These are phyloP conservation scores for Elongisporangium anandrum DNA, from an alignment of 352 stramenopile species.

Conservation along the genomic window DNA sequence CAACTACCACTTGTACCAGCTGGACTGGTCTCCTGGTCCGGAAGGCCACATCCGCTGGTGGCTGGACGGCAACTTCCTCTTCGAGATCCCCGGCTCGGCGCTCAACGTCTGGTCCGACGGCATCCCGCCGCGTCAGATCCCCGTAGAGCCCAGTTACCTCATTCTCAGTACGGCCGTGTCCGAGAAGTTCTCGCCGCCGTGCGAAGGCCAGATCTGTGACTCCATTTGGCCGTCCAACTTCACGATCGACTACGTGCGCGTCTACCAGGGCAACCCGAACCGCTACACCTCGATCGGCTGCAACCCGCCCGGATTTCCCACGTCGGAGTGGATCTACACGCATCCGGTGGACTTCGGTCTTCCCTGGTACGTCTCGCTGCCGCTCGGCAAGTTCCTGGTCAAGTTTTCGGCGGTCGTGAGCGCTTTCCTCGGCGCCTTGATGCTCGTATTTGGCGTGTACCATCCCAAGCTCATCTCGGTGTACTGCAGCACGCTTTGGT, in stretches of 20 bases:
- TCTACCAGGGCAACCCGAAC: slow-evolving; percentile 92
- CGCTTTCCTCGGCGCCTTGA: slow-evolving; percentile 40
- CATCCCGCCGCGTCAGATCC: slow-evolving; percentile 83
- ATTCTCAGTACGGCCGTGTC: slow-evolving; percentile 98
- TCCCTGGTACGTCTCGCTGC: slow-evolving; percentile 75
- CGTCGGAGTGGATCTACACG: slow-evolving; percentile 88
- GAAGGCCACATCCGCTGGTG: slow-evolving; percentile 93
- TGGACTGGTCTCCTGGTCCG: slow-evolving; percentile 93
- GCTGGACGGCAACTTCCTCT: slow-evolving; percentile 92
- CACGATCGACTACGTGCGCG: slow-evolving; percentile 93
- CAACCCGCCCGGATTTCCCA: slow-evolving; percentile 89
- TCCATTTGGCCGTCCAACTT: slow-evolving; percentile 91
- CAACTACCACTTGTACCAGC: slow-evolving; percentile 90
- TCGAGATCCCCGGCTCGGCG: slow-evolving; percentile 87
- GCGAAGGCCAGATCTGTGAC: slow-evolving; percentile 90
- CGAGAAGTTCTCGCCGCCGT: slow-evolving; percentile 92
- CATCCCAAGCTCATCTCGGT: slow-evolving; percentile 46
- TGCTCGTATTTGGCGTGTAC: slow-evolving; percentile 51
- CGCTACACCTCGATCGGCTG: slow-evolving; percentile 91
- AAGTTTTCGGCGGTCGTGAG: slow-evolving; percentile 59
- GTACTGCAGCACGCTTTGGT: slow-evolving; percentile 56
- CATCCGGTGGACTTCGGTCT: slow-evolving; percentile 84
- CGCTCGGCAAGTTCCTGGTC: slow-evolving; percentile 36
- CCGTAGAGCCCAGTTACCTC: slow-evolving; percentile 95
- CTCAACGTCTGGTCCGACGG: slow-evolving; percentile 76